Base-by-base conservation (phyloP, 2,329 filamentous ascomycete species). In the Epicoccum nigrum region DNA sequence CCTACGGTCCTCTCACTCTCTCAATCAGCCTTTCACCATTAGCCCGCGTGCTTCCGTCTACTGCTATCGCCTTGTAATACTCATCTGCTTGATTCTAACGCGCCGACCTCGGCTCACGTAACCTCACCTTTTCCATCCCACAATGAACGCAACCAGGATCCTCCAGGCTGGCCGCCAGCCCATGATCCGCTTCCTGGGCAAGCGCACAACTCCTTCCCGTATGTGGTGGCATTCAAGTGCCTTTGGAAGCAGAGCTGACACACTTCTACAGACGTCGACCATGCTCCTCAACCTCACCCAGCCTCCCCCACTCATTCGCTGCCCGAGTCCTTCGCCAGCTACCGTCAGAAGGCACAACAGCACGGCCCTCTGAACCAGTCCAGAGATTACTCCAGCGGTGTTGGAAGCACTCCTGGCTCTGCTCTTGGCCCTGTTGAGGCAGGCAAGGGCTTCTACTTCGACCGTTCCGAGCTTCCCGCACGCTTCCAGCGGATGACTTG, bases 381-480 rank as follows among this genome's bases (percentile, higher is more conserved):
- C 13, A 51, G 45, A 52, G 56, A 64, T 33, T 63, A 58, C 56
- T 64, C 70, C 40, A 72, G 69, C 56, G 49, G 30, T 45, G 77
- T 81, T 41, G 90, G 90, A 59, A 83, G 84, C 64, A 72, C 79
- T 49, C 74, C 88, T 8, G 92, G 90, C 48, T 77, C 84, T 54
- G 78, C 86, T 30, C 81, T 97, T 9, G 92, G 93, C 38, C 77
- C 89, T 11, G 80, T 97, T 55, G 72, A 82, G 61, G 82, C 92
- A 30, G 82, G 82, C 53, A 76, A 85, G 67, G 93, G 93, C 63
- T 79, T 90, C 73, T 91, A 83, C 75, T 97, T 96, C 72, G 94
- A 97, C 75, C 86, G 92, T 64, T 89, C 85, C 63, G 89, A 99
- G 77, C 86, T 99, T 19, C 93, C 94, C 15, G 73, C 80, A 57